These are phyloP conservation scores for Lachnellula occidentalis DNA, from an alignment of 2,329 filamentous ascomycete species.

Conservation along the genomic window DNA sequence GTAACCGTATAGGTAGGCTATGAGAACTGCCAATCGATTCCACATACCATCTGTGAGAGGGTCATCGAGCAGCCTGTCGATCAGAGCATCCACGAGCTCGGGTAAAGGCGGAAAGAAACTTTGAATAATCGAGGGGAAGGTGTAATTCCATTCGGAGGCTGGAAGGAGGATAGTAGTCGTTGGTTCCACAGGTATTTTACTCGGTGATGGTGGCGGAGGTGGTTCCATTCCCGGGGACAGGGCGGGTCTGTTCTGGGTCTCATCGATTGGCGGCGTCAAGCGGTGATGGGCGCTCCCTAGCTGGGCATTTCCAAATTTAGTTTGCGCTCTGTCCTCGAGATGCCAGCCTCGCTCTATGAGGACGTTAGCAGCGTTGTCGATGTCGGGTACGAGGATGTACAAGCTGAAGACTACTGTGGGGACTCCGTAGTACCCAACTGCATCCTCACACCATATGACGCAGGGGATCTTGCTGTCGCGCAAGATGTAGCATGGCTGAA, in stretches of 20 bases:
- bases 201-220: not conserved
- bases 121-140: not conserved
- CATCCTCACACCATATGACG: conserved; percentile 17
- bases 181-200: not conserved
- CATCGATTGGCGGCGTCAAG: conserved; percentile 1
- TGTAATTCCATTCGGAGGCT: conserved; percentile 8
- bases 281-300: conserved; percentile 1
- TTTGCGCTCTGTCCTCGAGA: not conserved
- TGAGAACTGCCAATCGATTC: not conserved
- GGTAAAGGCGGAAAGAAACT: conserved; percentile 3
- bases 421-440: conserved; percentile 21
- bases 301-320: not conserved
- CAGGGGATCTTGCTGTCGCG: conserved; percentile 9
- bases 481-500: conserved; percentile 10
- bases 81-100: conserved; percentile 8
- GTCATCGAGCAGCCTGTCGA: conserved; percentile 3
- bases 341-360: conserved; percentile 15
- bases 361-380: conserved; percentile 15
- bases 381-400: conserved; percentile 20
- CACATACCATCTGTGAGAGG: not conserved
- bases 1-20: conserved; percentile 9
- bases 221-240: too few species aligned
- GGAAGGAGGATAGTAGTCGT: conserved; percentile 7
- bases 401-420: conserved; percentile 25
- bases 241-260: not conserved